These are phyloP conservation scores for Leucocoprinus sp. DNA, from an alignment of 768 basidiomycete species.

Conservation along the genomic window DNA sequence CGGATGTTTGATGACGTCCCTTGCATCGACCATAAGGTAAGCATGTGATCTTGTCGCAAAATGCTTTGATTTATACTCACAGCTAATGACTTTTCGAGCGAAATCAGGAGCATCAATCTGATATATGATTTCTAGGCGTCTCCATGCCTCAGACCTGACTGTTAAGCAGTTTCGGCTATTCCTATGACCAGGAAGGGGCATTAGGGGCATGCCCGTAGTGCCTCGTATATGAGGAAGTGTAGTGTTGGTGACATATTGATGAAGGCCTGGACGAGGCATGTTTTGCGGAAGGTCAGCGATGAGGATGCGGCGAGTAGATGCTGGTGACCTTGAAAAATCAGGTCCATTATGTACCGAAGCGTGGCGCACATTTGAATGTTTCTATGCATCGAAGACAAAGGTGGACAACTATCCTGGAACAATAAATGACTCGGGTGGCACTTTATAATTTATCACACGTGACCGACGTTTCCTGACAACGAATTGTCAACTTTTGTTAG, in stretches of 20 bases:
- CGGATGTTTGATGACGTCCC: constrained; percentile 3
- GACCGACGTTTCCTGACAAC: no score
- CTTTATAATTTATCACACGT: no score
- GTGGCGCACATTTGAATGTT: no score
- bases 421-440: no score
- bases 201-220: constrained; percentile 21
- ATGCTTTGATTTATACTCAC: neutral
- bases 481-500: no score
- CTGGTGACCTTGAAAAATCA: neutral
- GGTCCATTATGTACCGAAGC: constrained; percentile 4
- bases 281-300: neutral
- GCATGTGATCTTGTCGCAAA: neutral
- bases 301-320: neutral
- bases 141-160: constrained; percentile 39
- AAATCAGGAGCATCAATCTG: constrained; percentile 20
- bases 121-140: constrained; percentile 44
- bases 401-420: no score
- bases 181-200: constrained; percentile 34
- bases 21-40: neutral
- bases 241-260: constrained; percentile 38
- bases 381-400: no score
- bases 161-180: constrained; percentile 35
- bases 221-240: constrained; percentile 34
- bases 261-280: constrained; percentile 29
- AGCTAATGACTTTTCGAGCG: neutral